Conservation (phyloP, 2,329 filamentous ascomycete genomes). For the Periconia macrospinosa region DNA sequence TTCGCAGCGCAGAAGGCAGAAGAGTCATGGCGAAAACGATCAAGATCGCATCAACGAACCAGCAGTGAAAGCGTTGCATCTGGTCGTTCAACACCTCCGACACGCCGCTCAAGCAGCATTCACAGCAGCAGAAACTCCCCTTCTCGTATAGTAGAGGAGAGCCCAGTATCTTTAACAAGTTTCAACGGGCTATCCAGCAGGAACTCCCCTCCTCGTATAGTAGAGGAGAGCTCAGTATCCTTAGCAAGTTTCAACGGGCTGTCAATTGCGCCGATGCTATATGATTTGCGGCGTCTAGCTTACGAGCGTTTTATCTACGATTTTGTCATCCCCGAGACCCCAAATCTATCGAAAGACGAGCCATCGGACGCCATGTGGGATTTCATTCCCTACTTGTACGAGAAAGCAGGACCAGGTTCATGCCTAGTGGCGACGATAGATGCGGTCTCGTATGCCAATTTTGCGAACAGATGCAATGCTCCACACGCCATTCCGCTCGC, state of each 20-base stretch:
- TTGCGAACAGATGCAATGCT: constrained; percentile 25
- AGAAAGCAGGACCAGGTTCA: constrained; percentile 21
- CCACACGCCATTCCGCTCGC: constrained; percentile 23
- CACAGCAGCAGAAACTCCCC: neutral
- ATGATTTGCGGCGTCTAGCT: constrained; percentile 26
- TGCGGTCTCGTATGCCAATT: constrained; percentile 34
- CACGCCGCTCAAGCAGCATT: neutral
- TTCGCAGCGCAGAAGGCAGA: constrained; percentile 38
- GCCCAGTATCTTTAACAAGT: neutral
- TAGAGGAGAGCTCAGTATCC: neutral
- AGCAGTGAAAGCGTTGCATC: constrained; percentile 15
- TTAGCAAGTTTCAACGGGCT: constrained; percentile 13
- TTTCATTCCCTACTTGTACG: constrained; percentile 30
- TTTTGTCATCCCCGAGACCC: constrained; percentile 26
- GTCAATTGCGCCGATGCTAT: constrained; percentile 13
- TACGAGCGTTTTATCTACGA: constrained; percentile 38
- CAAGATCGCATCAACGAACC: constrained; percentile 27
- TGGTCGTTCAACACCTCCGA: constrained; percentile 1
- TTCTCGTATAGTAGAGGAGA: neutral
- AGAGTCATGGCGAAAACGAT: constrained; percentile 36
- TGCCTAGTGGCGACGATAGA: constrained; percentile 24
- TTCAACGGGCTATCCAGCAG: constrained; percentile 15
- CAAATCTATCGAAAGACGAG: constrained; percentile 15
- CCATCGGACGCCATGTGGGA: constrained; percentile 27
- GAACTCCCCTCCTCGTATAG: no score